Evolutionary conservation across 371 early-diverging fungal genomes (phyloP).

Genomic region (Lichtheimia corymbifera): DNA sequence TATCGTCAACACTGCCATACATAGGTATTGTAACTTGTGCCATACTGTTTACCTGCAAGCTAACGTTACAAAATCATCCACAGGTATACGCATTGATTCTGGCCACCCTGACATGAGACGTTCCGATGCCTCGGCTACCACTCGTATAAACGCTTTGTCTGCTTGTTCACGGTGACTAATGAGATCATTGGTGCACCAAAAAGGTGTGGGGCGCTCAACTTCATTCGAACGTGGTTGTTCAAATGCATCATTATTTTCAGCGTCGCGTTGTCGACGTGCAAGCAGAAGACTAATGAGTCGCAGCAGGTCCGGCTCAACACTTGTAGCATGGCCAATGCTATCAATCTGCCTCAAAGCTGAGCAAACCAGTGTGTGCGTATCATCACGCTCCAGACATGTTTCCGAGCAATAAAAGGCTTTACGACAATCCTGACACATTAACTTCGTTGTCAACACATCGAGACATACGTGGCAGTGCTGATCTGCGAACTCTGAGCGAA

Average conservation of each 20-base stretch:
- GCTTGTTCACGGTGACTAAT: conserved; percentile 59
- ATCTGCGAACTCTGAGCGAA: conserved; percentile 54
- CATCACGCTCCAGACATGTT: conserved; percentile 50
- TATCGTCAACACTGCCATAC: not conserved
- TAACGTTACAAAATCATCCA: conserved; percentile 56
- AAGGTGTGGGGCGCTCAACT: conserved; percentile 35
- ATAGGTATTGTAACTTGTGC: not conserved
- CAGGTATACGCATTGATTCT: conserved; percentile 39
- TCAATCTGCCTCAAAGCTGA: conserved; percentile 42
- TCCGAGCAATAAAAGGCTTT: conserved; percentile 65
- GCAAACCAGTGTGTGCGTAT: conserved; percentile 55
- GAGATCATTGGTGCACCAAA: conserved; percentile 58
- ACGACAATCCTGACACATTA: conserved; percentile 55
- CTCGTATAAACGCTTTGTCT: conserved; percentile 50
- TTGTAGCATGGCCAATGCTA: conserved; percentile 49
- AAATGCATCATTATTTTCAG: conserved; percentile 7
- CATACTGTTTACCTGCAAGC: conserved; percentile 69
- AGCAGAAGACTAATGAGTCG: conserved; percentile 52
- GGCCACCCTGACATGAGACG: conserved; percentile 50
- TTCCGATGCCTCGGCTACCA: conserved; percentile 48
- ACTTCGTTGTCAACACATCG: conserved; percentile 33
- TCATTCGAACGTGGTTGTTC: not conserved
- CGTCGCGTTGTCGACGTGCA: conserved; percentile 39
- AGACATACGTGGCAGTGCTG: conserved; percentile 66
- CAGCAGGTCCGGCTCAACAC: conserved; percentile 58